Conservation (phyloP, 148 eudicot genomes). For the Nepenthes mirabilis region DNA sequence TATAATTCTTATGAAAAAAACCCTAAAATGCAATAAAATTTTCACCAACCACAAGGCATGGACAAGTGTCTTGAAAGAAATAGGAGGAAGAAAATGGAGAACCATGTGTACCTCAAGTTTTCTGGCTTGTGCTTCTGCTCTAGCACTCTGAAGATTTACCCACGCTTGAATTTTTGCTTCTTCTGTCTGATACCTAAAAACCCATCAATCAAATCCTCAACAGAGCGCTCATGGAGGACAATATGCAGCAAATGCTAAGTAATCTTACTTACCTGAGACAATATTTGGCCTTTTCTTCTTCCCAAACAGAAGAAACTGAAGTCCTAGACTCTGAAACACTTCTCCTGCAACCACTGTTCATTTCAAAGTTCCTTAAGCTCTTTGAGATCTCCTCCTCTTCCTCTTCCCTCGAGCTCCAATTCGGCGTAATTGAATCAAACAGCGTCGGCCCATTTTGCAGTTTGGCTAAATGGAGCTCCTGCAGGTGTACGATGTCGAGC, state of each 20-base stretch:
- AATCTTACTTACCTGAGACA: conserved; percentile 46
- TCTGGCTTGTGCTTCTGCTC: conserved; percentile 92
- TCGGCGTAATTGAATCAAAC: conserved; percentile 36
- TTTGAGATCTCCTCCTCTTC: conserved; percentile 90
- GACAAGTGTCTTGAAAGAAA: background rate
- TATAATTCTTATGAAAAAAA: background rate
- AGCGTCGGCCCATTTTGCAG: conserved; percentile 35
- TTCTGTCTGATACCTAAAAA: conserved; percentile 75
- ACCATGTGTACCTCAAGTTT: conserved; percentile 60
- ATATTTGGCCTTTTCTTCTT: conserved; percentile 59
- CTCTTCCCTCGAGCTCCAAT: conserved; percentile 84
- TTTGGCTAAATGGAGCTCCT: conserved; percentile 65
- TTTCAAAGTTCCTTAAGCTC: conserved; percentile 85
- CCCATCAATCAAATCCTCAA: background rate
- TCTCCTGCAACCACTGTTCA: conserved; percentile 33
- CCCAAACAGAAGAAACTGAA: conserved; percentile 43
- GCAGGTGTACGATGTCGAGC: conserved; percentile 35
- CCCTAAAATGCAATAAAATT: background rate
- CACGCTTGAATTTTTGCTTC: conserved; percentile 93
- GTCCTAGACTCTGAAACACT: conserved; percentile 54
- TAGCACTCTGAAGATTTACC: conserved; percentile 84
- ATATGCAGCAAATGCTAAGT: background rate
- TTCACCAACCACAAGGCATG: background rate
- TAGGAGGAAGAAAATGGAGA: conserved; percentile 1
- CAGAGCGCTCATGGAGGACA: background rate